Evolutionary conservation across 345 rosid species (phyloP).

Genomic region (Hibiscus syriacus): DNA sequence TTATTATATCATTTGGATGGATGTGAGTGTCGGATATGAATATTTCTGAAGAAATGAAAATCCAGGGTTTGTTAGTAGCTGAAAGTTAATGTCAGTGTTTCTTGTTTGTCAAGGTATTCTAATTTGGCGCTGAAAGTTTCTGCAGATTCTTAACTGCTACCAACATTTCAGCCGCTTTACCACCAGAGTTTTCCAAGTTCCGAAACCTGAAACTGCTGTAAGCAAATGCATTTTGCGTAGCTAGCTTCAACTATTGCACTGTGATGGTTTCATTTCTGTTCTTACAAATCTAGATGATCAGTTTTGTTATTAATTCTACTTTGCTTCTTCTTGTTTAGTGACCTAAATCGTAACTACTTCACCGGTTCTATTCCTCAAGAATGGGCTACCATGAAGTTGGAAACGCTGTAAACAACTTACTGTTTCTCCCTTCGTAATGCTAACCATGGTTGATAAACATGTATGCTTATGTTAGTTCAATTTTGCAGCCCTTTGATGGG

Average conservation of each 20-base stretch:
- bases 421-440: neutral
- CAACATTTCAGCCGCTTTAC: conserved; percentile 59
- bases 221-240: conserved; percentile 17
- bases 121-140: neutral
- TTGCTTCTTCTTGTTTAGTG: conserved; percentile 35
- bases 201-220: conserved; percentile 58
- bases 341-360: conserved; percentile 68
- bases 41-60: no score
- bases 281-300: neutral
- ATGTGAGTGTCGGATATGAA: no score
- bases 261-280: neutral
- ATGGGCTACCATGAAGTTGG: conserved; percentile 70
- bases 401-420: conserved; percentile 38
- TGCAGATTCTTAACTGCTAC: conserved; percentile 59
- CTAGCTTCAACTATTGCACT: neutral
- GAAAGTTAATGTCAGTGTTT: neutral
- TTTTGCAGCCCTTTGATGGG: conserved; percentile 76
- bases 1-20: no score
- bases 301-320: neutral
- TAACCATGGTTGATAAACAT: neutral
- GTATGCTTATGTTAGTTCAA: neutral
- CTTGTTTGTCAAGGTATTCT: neutral
- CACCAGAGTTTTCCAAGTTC: conserved; percentile 69
- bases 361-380: conserved; percentile 68
- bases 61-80: no score